Evolutionary conservation across 2,329 filamentous ascomycete genomes (phyloP).

Genomic region (Sordariomycetes sp.): DNA sequence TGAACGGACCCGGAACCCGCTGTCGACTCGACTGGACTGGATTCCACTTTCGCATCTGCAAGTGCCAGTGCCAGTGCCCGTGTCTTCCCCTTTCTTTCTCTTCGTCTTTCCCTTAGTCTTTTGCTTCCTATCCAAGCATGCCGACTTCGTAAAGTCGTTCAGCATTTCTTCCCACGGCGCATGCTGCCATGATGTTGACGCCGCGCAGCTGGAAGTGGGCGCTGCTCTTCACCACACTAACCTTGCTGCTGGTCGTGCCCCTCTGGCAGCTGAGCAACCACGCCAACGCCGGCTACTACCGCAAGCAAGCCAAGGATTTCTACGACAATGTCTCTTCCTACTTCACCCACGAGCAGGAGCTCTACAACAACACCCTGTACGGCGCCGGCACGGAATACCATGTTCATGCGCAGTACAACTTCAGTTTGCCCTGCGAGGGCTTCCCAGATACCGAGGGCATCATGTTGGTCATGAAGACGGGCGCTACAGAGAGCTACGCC

Average conservation of each 20-base stretch:
- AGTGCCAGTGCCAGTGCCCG: no score
- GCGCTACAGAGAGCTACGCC: constrained; percentile 42
- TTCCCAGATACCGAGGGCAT: constrained; percentile 36
- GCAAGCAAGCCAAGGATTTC: constrained; percentile 11
- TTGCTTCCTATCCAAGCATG: neutral
- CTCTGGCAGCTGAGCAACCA: constrained; percentile 19
- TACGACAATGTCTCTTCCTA: constrained; percentile 20
- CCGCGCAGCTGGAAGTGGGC: constrained; percentile 17
- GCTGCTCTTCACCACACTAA: constrained; percentile 15
- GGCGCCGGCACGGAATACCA: constrained; percentile 20
- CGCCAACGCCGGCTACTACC: constrained; percentile 11
- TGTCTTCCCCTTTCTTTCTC: no score
- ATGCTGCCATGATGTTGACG: constrained; percentile 1
- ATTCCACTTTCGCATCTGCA: no score
- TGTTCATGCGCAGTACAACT: constrained; percentile 25
- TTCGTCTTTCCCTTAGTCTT: no score
- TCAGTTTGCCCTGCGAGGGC: constrained; percentile 22
- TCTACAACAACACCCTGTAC: constrained; percentile 30
- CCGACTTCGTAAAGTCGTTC: neutral
- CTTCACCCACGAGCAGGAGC: constrained; percentile 12
- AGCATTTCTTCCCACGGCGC: neutral
- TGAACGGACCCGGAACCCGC: no score
- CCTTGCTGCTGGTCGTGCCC: constrained; percentile 17
- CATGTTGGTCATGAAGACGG: constrained; percentile 47
- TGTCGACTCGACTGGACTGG: no score